Percentiles rank a stretch among this genome's conserved stretches.
Conservation (phyloP, 441 rosid genomes). For the Adansonia gregorii region DNA sequence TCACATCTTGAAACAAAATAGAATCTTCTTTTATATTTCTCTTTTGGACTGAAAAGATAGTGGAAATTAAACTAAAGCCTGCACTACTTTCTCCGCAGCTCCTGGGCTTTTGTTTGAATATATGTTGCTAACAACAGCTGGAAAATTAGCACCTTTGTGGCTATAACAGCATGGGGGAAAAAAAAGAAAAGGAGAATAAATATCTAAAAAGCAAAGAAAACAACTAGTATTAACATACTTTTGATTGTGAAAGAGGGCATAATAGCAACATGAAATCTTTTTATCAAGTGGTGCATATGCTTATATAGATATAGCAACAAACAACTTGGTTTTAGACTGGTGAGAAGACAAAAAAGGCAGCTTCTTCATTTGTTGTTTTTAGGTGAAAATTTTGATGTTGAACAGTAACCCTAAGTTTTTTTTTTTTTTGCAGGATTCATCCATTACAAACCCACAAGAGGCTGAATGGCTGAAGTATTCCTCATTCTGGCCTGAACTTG, state of each 20-base stretch:
- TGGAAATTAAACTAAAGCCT: slow-evolving; percentile 4
- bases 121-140: slow-evolving; percentile 11
- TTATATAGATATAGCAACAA: slow-evolving; percentile 33
- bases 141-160: not conserved
- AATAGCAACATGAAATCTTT: slow-evolving; percentile 35
- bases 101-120: slow-evolving; percentile 15
- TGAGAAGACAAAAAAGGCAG: slow-evolving; percentile 50
- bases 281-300: slow-evolving; percentile 24
- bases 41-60: slow-evolving; percentile 10
- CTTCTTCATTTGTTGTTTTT: slow-evolving; percentile 45
- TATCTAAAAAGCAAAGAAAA: not conserved
- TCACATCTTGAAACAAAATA: not conserved
- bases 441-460: slow-evolving; percentile 70
- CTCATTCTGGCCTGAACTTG: slow-evolving; percentile 90
- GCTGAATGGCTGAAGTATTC: slow-evolving; percentile 92
- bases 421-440: slow-evolving; percentile 59
- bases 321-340: slow-evolving; percentile 33
- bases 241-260: not conserved
- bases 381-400: slow-evolving; percentile 27
- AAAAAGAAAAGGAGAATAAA: not conserved
- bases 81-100: not conserved
- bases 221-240: not conserved
- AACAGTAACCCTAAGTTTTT: slow-evolving; percentile 41
- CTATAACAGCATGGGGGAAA: not conserved
- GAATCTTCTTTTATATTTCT: slow-evolving; percentile 22